Base-by-base conservation (phyloP, 75 land plant species). In the Pinus tabuliformis region DNA sequence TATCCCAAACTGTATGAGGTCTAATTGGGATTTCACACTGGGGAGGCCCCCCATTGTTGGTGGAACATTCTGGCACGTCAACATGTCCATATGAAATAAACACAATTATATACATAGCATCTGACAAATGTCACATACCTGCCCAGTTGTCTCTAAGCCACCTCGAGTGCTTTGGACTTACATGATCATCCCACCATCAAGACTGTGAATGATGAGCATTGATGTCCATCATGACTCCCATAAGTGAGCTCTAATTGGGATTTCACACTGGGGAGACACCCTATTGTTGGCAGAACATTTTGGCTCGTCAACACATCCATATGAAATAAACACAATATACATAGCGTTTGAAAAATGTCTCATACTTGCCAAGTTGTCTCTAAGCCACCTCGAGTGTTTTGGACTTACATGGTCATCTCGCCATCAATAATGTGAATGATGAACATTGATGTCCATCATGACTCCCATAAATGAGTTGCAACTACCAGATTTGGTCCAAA, bases 401-500 rank as follows among this genome's bases (percentile, higher is more conserved):
- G 57, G 33, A 54, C 73, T 72, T 13, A 22, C 57, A 1, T 72
- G 73, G 73, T 30, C 14, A 72, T 52, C 57, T 57, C 73, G 21
- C 56, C 73, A 52, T 57, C 73, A 72, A 54, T 30, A 72, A 72
- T 52, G 73, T 72, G 73, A 72, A 72, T 26, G 21, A 70, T 42
- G 42, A 42, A 17, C 54, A 39, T 9, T 3, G 6, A 12, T 18
- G 28, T 49, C 14, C 57, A 72, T 12, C 73, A 18, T 72, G 73
- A 54, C 73, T 9, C 18, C 37, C 37, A 66, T 66, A n/a, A n/a
- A n/a, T n/a, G n/a, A 20, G 5, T 66, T 66, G 45, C 9, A 66
- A 9, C 6, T 6, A 66, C 70, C 49, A 30, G 9, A 20, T 66
- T 18, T 66, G 15, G 17, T 66, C 20, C 42, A 39, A 5, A 39